Evolutionary conservation across 2,329 filamentous ascomycete genomes (phyloP).

Genomic region (Calonectria leucothoes): DNA sequence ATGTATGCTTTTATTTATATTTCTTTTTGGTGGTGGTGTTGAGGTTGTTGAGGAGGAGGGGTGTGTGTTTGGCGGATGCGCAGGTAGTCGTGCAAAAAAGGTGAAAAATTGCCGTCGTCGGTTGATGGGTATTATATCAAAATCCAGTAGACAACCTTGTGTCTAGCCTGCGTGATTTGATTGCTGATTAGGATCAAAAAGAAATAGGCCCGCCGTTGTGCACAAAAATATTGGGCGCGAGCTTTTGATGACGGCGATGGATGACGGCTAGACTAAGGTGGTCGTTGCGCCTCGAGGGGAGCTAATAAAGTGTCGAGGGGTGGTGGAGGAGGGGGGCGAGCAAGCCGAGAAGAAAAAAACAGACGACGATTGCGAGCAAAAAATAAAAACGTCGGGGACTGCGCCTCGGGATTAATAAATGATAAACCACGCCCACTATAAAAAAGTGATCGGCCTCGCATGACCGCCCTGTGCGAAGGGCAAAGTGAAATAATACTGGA

Average conservation of each 20-base stretch:
- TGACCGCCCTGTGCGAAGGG: constrained; percentile 10
- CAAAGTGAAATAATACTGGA: background rate
- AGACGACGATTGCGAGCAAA: background rate
- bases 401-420: constrained; percentile 5
- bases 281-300: background rate
- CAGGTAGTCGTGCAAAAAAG: background rate
- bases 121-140: background rate
- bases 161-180: background rate
- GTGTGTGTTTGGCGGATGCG: background rate
- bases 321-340: background rate
- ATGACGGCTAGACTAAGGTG: background rate
- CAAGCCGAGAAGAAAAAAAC: background rate
- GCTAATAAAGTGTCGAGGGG: background rate
- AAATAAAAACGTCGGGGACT: background rate
- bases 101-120: background rate
- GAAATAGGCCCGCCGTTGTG: background rate
- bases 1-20: constrained; percentile 6
- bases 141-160: background rate
- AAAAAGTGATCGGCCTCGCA: constrained; percentile 7
- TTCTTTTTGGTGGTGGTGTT: background rate
- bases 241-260: background rate
- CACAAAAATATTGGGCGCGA: background rate
- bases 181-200: background rate
- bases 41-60: background rate
- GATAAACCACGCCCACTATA: background rate